Conservation (phyloP, 306 rosid genomes). For the Fragaria nilgerrensis region DNA sequence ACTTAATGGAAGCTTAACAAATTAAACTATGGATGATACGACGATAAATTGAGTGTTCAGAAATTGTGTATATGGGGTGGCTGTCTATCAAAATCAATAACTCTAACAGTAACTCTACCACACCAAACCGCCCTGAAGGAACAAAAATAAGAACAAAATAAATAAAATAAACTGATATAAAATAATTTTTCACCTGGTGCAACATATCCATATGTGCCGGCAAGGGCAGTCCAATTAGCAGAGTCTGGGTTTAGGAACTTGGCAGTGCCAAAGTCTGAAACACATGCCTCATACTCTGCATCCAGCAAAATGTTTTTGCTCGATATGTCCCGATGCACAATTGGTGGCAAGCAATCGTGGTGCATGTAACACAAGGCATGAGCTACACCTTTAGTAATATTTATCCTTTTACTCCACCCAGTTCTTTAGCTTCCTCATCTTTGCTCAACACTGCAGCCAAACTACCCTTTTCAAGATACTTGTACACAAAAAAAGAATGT, state of each 20-base stretch:
- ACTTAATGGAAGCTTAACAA: too few species aligned
- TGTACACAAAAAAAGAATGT: slow-evolving; percentile 13
- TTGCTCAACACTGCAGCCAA: background rate
- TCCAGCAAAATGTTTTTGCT: slow-evolving; percentile 22
- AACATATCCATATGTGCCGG: slow-evolving; percentile 21
- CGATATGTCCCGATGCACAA: slow-evolving; percentile 15
- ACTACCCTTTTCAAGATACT: slow-evolving; percentile 20
- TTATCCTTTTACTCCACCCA: slow-evolving; percentile 23
- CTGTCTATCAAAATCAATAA: too few species aligned
- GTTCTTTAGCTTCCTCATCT: slow-evolving; percentile 9
- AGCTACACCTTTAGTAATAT: slow-evolving; percentile 17
- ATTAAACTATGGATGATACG: too few species aligned
- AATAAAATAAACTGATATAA: too few species aligned
- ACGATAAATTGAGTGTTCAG: too few species aligned
- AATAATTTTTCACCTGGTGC: background rate
- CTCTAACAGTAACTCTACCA: too few species aligned
- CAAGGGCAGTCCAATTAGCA: slow-evolving; percentile 18
- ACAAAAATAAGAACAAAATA: too few species aligned
- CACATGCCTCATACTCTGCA: slow-evolving; percentile 6
- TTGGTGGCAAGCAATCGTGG: slow-evolving; percentile 13
- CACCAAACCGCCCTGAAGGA: too few species aligned
- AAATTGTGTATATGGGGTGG: too few species aligned
- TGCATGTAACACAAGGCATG: slow-evolving; percentile 23
- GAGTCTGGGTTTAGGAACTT: slow-evolving; percentile 12
- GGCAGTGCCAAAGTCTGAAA: slow-evolving; percentile 22